Conservation (phyloP, 2,329 filamentous ascomycete genomes). For the Epichloe bromicola region DNA sequence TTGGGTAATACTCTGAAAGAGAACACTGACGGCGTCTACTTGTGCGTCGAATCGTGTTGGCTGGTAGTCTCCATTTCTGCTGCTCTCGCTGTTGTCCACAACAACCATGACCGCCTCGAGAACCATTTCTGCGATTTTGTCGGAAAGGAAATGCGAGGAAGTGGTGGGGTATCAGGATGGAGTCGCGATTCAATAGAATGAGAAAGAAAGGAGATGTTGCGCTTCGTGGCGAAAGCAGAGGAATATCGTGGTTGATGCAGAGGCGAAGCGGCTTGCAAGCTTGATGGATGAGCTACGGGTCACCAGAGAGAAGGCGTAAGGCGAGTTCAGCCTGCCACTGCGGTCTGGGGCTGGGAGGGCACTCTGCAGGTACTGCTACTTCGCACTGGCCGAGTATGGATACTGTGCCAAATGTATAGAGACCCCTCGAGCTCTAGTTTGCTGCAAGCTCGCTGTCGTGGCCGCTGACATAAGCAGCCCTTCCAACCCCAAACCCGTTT, state of each 20-base stretch:
- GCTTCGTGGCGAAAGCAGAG: background rate
- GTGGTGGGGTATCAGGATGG: background rate
- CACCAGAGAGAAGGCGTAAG: constrained; percentile 22
- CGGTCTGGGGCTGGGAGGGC: background rate
- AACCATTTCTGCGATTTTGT: constrained; percentile 60
- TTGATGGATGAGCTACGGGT: constrained; percentile 2
- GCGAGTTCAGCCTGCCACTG: constrained; percentile 30
- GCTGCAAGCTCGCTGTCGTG: background rate
- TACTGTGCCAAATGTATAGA: constrained; percentile 7
- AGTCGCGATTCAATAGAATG: too few species aligned
- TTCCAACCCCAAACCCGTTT: constrained; percentile 13
- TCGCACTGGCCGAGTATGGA: accelerated
- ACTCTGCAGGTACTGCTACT: constrained; percentile 10
- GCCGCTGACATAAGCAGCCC: constrained; percentile 7
- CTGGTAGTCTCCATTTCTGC: constrained; percentile 85
- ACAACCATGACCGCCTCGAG: constrained; percentile 99
- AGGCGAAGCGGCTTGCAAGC: constrained; percentile 4
- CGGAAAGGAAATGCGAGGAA: background rate
- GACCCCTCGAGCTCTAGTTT: background rate
- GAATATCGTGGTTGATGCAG: background rate
- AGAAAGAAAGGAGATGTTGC: background rate
- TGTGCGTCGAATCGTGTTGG: constrained; percentile 95
- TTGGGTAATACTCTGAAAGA: constrained; percentile 91
- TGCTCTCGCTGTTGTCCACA: constrained; percentile 98
- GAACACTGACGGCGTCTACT: constrained; percentile 83